These are phyloP conservation scores for Cucumis melo DNA, from an alignment of 306 rosid genomes.

Conservation along the genomic window DNA sequence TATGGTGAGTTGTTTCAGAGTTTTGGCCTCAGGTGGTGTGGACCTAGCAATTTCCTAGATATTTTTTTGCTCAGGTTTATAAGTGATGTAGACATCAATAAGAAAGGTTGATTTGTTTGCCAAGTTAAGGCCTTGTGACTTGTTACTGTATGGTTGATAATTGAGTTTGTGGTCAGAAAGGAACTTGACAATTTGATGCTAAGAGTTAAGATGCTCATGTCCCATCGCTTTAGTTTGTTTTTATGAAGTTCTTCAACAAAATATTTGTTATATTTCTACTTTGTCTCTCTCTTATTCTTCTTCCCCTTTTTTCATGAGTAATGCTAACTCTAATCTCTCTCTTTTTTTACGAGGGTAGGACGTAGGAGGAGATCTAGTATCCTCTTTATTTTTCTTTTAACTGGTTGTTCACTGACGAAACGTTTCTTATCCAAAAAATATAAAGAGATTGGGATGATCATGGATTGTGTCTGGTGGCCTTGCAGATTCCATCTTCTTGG, in stretches of 20 bases:
- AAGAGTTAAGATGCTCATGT: background rate
- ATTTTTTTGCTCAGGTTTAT: background rate
- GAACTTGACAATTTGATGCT: background rate
- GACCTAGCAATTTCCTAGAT: background rate
- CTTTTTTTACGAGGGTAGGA: background rate
- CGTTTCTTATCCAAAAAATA: background rate
- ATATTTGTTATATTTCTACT: background rate
- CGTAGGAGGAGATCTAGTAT: background rate
- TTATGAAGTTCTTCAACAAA: background rate
- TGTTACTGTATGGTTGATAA: background rate
- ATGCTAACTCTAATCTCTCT: background rate
- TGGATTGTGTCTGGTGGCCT: slow-evolving; percentile 15
- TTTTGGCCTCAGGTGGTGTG: background rate
- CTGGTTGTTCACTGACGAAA: background rate
- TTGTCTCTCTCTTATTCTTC: too few species aligned
- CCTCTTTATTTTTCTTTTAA: background rate
- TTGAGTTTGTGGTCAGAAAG: background rate
- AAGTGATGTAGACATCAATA: background rate
- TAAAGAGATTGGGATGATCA: slow-evolving; percentile 9
- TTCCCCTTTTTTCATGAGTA: background rate
- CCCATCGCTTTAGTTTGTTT: background rate
- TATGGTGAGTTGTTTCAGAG: background rate
- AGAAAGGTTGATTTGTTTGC: background rate
- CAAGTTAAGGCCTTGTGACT: background rate
- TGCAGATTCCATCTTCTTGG: slow-evolving; percentile 95